These are phyloP conservation scores for Mycena filopes DNA, from an alignment of 768 basidiomycete species.

Conservation along the genomic window DNA sequence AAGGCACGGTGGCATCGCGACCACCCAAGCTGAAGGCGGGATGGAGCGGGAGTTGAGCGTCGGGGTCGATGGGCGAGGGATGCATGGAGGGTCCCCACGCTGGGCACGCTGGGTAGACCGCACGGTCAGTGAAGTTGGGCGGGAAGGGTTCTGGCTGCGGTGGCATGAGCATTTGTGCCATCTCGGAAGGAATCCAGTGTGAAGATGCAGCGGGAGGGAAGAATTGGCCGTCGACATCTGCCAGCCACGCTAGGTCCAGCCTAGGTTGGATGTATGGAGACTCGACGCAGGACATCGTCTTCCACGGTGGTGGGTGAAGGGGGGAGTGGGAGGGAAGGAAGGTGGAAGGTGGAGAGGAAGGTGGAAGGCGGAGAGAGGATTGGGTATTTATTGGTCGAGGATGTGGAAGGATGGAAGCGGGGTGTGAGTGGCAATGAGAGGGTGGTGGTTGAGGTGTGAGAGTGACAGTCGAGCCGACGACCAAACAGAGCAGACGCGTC, in stretches of 20 bases:
- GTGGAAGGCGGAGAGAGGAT: no score
- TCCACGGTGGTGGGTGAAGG: neutral
- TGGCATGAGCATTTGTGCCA: neutral
- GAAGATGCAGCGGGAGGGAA: neutral
- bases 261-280: neutral
- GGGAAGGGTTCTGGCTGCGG: no score
- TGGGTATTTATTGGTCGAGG: neutral
- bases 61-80: no score
- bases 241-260: neutral
- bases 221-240: neutral
- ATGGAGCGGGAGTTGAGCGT: no score
- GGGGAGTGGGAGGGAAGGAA: neutral
- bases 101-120: no score
- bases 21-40: no score
- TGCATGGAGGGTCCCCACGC: no score
- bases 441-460: constrained; percentile 5
- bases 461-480: neutral
- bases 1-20: no score
- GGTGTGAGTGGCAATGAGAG: neutral
- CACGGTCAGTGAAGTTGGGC: no score
- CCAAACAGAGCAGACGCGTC: constrained; percentile 25
- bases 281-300: neutral
- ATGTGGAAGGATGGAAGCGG: neutral
- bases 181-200: neutral
- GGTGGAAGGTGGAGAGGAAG: neutral